Percentiles rank a stretch among this genome's conserved stretches.
Conservation (phyloP, 1,139 yeast genomes). For the Protomyces arabidopsidicola region DNA sequence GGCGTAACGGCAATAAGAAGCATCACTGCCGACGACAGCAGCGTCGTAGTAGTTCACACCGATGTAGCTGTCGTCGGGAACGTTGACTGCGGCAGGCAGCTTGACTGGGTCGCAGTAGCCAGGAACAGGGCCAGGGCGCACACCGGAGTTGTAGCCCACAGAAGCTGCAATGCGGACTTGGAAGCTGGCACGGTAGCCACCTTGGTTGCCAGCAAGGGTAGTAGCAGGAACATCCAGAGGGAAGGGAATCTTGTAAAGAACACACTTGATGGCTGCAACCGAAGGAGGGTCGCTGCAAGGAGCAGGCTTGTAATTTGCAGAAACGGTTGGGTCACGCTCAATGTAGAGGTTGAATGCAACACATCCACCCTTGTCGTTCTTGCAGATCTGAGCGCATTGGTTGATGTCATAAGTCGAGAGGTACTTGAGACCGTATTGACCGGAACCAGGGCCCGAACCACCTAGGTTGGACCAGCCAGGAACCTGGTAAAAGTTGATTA, state of each 20-base stretch:
- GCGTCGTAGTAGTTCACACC: neutral
- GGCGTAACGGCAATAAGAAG: neutral
- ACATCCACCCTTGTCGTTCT: neutral
- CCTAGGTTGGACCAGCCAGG: neutral
- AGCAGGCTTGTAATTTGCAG: neutral
- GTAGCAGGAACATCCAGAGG: neutral
- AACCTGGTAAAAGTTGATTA: neutral
- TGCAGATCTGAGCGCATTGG: neutral
- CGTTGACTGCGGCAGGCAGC: neutral
- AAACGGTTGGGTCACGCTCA: slow-evolving; percentile 2
- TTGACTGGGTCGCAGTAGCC: neutral
- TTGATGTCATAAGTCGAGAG: neutral
- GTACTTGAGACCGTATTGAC: neutral
- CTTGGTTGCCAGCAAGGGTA: neutral
- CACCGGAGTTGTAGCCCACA: neutral
- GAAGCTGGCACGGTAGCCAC: neutral
- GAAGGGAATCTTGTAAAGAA: slow-evolving; percentile 3
- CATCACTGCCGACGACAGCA: neutral
- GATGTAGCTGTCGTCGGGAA: neutral
- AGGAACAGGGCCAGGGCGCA: neutral
- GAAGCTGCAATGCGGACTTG: neutral
- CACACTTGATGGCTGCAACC: neutral
- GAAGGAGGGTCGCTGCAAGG: slow-evolving; percentile 3
- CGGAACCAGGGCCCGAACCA: neutral
- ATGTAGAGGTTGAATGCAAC: slow-evolving; percentile 3